A percentile compares a stretch with the other conserved stretches of the same genome.
Conservation (phyloP, 2,329 filamentous ascomycete genomes). For the Botrytis pseudocinerea region DNA sequence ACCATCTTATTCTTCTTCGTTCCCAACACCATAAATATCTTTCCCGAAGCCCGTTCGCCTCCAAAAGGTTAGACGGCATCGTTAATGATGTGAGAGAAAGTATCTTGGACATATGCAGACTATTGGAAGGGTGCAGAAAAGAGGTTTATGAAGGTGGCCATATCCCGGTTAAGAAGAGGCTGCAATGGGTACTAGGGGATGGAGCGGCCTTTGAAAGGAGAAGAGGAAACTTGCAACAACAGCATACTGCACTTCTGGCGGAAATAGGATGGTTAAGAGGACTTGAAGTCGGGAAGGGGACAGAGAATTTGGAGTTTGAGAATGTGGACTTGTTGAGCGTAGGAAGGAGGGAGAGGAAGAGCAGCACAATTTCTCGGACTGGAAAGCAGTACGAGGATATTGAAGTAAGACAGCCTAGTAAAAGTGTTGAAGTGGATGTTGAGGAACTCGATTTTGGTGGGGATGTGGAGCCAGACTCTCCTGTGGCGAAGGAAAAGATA, state of each 20-base stretch:
- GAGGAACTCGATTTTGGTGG: not conserved
- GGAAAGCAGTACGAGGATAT: not conserved
- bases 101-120: not conserved
- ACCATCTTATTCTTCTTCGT: slow-evolving; percentile 9
- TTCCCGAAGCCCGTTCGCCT: not conserved
- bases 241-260: slow-evolving; percentile 18
- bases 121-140: slow-evolving; percentile 9
- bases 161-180: slow-evolving; percentile 3
- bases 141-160: not conserved
- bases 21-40: slow-evolving; percentile 1
- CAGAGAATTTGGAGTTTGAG: slow-evolving; percentile 3
- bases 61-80: not conserved
- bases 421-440: not conserved
- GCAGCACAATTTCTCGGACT: not conserved
- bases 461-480: not conserved
- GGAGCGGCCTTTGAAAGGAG: slow-evolving; percentile 15
- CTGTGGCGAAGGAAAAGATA: not conserved
- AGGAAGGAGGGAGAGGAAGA: not conserved
- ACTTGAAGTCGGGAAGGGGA: not conserved
- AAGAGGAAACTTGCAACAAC: slow-evolving; percentile 15
- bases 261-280: slow-evolving; percentile 19
- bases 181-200: slow-evolving; percentile 22
- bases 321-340: slow-evolving; percentile 1
- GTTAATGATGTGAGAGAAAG: not conserved
- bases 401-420: not conserved